phyloP scores from a whole-genome alignment of 768 basidiomycete genomes.

The Clitopilus hobsonii region DNA sequence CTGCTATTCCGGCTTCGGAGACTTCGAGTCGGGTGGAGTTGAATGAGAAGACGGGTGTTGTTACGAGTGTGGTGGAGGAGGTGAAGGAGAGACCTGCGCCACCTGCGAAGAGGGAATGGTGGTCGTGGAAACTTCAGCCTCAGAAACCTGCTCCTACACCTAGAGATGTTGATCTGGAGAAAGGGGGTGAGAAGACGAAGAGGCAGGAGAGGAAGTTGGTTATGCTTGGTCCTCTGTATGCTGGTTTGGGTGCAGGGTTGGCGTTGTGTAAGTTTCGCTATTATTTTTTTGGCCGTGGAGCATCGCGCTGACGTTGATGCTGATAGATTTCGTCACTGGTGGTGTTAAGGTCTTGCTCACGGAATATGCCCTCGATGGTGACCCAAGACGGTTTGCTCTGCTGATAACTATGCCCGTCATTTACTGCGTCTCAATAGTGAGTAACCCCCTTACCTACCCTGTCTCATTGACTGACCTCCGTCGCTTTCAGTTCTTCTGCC shows the following conservation, averaged over 20 bases:
- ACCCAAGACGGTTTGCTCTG: conserved; percentile 60
- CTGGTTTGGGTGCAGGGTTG: conserved; percentile 61
- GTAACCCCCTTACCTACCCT: conserved; percentile 18
- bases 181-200: conserved; percentile 25
- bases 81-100: conserved; percentile 10
- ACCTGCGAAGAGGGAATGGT: conserved; percentile 28
- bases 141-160: conserved; percentile 13
- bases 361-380: conserved; percentile 65
- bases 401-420: conserved; percentile 63
- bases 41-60: conserved; percentile 26
- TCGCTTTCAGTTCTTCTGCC: conserved; percentile 61
- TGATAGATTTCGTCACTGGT: conserved; percentile 52
- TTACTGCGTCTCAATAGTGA: conserved; percentile 71
- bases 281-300: not conserved
- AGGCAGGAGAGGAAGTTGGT: conserved; percentile 39
- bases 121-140: conserved; percentile 43
- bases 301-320: not conserved
- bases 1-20: conserved; percentile 7
- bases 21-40: conserved; percentile 21
- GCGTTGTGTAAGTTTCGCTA: conserved; percentile 46
- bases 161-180: conserved; percentile 30
- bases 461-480: not conserved
- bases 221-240: conserved; percentile 67
- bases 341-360: conserved; percentile 57
- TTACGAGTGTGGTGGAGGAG: conserved; percentile 12